Evolutionary conservation across 140 eudicot genomes (phyloP), one percentile per base, ranked within the genome.

Genomic region (Bidens hawaiensis): DNA sequence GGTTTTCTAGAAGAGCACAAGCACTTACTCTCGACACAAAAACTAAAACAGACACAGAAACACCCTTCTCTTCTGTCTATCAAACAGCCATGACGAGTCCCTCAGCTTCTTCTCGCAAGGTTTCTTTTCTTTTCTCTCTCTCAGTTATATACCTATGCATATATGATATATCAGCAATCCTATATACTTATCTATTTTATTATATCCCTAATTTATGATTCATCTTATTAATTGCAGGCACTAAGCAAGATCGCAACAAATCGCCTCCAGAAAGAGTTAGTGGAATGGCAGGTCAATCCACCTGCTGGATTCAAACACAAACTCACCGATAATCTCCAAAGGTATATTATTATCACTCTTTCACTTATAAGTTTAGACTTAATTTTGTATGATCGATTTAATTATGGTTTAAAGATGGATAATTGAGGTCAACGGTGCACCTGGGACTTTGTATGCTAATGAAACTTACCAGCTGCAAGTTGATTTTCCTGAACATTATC

Each of bases 401-500:
- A 46, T 70, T 17, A n/a, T 59, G 36, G 63, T 13, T 6, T 30
- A 16, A 31, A 87, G 96, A 66, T 87, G 96, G 96, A 71, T 84
- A n/a, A 87, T 84, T 76, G 96, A 87, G 69, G 96, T 87, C 68
- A 76, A 49, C 64, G 96, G 96, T 57, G 96, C 96, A 10, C 83
- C 86, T 0, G 96, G 89, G 43, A 87, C 96, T 61, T 43, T 87
- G 64, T 87, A 87, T 75, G 57, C 89, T 4, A 77, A 75, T 61
- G 96, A 87, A 60, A 82, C 76, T 0, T 87, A 73, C 40, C 96
- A 81, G 78, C 77, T 87, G 73, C 95, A 87, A 67, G 96, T 87
- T 72, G 96, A 87, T 79, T 87, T 87, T 53, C 96, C 96, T 33
- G 96, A 87, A 57, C 94, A 87, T 79, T 87, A 87, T 50, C 96